Conservation (phyloP, 345 rosid genomes). For the Hibiscus trionum region DNA sequence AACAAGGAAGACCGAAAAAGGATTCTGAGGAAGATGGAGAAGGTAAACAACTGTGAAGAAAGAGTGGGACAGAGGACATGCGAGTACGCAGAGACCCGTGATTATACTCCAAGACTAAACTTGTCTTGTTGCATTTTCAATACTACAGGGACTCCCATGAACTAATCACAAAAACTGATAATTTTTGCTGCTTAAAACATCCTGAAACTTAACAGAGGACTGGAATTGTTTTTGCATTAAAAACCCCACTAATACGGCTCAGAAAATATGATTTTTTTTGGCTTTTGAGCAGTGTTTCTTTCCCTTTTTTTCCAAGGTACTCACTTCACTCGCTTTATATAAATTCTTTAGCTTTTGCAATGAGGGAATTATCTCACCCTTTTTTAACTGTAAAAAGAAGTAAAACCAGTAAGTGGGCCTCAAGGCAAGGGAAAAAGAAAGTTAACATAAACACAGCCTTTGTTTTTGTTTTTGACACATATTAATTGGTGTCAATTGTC, state of each 20-base stretch:
- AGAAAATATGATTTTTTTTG: conserved; percentile 34
- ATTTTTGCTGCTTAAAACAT: conserved; percentile 21
- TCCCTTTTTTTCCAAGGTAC: conserved; percentile 18
- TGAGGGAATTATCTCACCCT: conserved; percentile 18
- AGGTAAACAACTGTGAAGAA: not conserved
- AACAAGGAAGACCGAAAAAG: conserved; percentile 16
- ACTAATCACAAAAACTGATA: conserved; percentile 20
- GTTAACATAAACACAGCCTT: conserved; percentile 12
- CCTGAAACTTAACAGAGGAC: conserved; percentile 18
- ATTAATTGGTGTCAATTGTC: conserved; percentile 20
- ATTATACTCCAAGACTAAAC: conserved; percentile 20
- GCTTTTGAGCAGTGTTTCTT: conserved; percentile 40
- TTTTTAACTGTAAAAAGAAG: conserved; percentile 45
- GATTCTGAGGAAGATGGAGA: conserved; percentile 11
- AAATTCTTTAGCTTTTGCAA: conserved; percentile 28
- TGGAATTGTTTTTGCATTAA: conserved; percentile 4
- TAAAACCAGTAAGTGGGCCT: conserved; percentile 39
- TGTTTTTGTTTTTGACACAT: not conserved
- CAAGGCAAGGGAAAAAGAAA: conserved; percentile 31
- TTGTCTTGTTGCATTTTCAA: conserved; percentile 22
- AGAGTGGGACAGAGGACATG: conserved; percentile 8
- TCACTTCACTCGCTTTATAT: conserved; percentile 1
- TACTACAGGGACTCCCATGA: conserved; percentile 17
- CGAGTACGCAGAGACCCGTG: conserved; percentile 15
- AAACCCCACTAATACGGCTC: conserved; percentile 13